Base-by-base conservation (phyloP, 768 basidiomycete genomes). In the Boletus rubroflammeus region DNA sequence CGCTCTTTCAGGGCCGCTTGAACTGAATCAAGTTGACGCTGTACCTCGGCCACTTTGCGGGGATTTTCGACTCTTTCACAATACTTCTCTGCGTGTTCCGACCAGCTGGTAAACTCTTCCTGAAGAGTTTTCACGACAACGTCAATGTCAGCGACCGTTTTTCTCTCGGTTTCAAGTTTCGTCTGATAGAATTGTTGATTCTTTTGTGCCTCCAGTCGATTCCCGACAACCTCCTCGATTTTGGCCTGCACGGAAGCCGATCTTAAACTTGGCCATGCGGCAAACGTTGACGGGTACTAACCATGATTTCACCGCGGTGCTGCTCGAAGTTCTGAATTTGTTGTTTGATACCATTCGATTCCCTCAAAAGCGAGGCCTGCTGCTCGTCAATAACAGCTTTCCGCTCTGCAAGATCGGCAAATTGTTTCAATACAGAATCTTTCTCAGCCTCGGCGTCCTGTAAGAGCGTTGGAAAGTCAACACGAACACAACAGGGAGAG, bases 31-130 rank as follows among this genome's bases (percentile, higher is more conserved):
- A 93, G 76, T 45, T 81, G 75, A 10, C 81, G 78, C 48, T 89
- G 64, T 26, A 95, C 76, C 4, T 72, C 76, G 0, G 79, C 78
- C 0, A 76, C 72, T 49, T 76, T 77, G 21, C 92, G 82, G 19
- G 82, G 83, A 51, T 82, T 82, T 13, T 74, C 72, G 25, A 84
- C 73, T 15, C 75, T 78, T 19, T 73, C 77, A 54, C 85, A 91
- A 61, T 82, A 85, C 62, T 83, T 68, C 21, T 75, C 67, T 15
- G 91, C 93, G 39, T 80, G 80, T 4, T 65, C 72, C 3, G 81
- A 82, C 88, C 88, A 92, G 23, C 74, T 75, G 81, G 72, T 68
- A 57, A 85, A 88, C 64, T 93, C 88, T 51, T 77, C 67, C 61
- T 86, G 75, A 17, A 89, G 66, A 11, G 79, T 72, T 15, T 79